Base-by-base conservation (phyloP, 352 stramenopile species). In the Pythium chondricola region DNA sequence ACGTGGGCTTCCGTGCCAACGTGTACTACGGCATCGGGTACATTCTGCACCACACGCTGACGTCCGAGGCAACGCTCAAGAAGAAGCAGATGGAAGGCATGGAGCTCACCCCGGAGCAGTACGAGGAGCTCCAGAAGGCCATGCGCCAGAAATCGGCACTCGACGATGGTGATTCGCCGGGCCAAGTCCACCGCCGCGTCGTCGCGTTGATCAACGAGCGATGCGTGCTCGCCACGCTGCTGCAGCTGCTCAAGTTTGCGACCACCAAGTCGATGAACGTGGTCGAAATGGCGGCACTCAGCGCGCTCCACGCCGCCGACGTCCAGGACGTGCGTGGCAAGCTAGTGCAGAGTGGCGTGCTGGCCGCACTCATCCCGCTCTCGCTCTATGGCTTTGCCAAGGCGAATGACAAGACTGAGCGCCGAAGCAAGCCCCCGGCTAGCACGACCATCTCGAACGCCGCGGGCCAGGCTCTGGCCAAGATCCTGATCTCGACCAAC, bases 401-500 rank as follows among this genome's bases (percentile, higher is more conserved):
- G 29, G 31, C 20, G 29, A 20, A 43, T 2, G 25, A 41, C 31
- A 60, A 58, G 14, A 29, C 39, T 6, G 56, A 17, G 16, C 74
- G 67, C 42, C 44, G 33, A 20, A 32, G 52, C 14, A 74, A 69
- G 60, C 68, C 63, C 61, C 74, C 70, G 42, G 47, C 9, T 55
- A 84, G 48, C 62, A 97, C 60, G 3, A 93, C 92, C 60, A 92
- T 95, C 41, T 78, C 90, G 36, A 84, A 88, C 36, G 74, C 76
- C 6, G 93, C 95, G 6, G 84, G 81, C 26, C 93, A 98, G 42
- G 93, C 89, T 16, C 79, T 98, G 40, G 93, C 92, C 24, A 98
- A 98, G 68, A 86, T 98, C 42, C 67, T 99, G 2, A 95, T 98
- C 46, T 98, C 93, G 29, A 98, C 91, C 17, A 98, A 99, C 67